Conservation (phyloP, 2,329 filamentous ascomycete species). For the Blumeria hordei region DNA sequence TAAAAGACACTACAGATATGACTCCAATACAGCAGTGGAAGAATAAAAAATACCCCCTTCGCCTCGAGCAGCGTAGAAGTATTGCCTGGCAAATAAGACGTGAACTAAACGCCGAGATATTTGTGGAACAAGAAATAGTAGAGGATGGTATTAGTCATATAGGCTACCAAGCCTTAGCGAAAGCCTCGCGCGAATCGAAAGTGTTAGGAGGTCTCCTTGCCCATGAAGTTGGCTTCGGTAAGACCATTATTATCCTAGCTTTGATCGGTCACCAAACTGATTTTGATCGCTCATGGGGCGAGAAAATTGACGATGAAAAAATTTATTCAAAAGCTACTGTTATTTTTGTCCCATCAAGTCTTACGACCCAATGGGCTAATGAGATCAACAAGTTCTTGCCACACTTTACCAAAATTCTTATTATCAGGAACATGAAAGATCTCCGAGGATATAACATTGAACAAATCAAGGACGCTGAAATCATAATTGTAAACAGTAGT, state of each 20-base stretch:
- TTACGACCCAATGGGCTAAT: conserved; percentile 30
- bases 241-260: conserved; percentile 34
- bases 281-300: background rate
- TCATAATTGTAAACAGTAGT: conserved; percentile 29
- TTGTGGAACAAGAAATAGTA: conserved; percentile 29
- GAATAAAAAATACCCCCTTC: background rate
- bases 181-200: conserved; percentile 18
- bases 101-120: conserved; percentile 25
- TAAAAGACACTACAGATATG: conserved; percentile 1
- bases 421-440: conserved; percentile 18
- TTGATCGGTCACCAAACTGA: conserved; percentile 20
- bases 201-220: conserved; percentile 36
- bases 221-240: conserved; percentile 41
- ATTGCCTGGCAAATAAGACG: conserved; percentile 34
- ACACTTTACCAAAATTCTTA: conserved; percentile 15
- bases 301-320: background rate
- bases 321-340: conserved; percentile 28
- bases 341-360: conserved; percentile 29
- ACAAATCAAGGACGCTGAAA: conserved; percentile 23
- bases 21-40: background rate
- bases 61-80: conserved; percentile 25
- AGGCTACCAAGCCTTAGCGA: conserved; percentile 31
- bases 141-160: conserved; percentile 26
- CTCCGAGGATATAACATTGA: conserved; percentile 20
- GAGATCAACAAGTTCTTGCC: conserved; percentile 26